A percentile compares a stretch with the other conserved stretches of the same genome.
These are phyloP conservation scores for Furcasterigmium sp. DNA, from an alignment of 2,329 filamentous ascomycete species.

Conservation along the genomic window DNA sequence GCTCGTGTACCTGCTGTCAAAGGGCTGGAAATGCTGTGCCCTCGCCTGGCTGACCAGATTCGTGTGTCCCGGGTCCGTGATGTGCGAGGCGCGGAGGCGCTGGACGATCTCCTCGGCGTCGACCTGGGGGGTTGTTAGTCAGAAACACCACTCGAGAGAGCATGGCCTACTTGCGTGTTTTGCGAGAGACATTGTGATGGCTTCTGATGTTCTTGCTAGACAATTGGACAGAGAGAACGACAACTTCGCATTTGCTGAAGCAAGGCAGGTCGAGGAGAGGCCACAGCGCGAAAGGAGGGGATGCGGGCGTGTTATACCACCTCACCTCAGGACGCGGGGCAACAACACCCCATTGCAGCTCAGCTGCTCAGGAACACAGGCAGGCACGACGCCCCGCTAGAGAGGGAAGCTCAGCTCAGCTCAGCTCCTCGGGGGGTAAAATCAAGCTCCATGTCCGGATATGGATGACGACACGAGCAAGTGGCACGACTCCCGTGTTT, in stretches of 20 bases:
- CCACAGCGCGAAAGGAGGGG: neutral
- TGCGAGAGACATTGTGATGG: conserved; percentile 9
- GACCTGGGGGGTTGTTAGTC: conserved; percentile 26
- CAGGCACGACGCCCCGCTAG: neutral
- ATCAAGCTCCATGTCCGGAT: neutral
- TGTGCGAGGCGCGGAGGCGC: conserved; percentile 39
- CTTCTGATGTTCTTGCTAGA: neutral
- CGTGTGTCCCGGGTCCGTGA: conserved; percentile 24
- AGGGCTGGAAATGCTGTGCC: conserved; percentile 50
- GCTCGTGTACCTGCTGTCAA: conserved; percentile 51
- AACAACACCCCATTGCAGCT: neutral
- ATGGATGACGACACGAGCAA: neutral
- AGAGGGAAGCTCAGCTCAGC: too few relatives aligned
- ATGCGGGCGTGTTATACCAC: neutral
- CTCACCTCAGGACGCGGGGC: too few relatives aligned
- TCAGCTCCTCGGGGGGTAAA: too few relatives aligned
- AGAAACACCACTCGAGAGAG: neutral
- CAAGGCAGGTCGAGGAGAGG: neutral
- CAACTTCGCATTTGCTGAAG: neutral
- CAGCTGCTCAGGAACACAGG: neutral
- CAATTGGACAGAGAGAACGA: conserved; percentile 15
- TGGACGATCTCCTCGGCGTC: conserved; percentile 51
- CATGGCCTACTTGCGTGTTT: conserved; percentile 6
- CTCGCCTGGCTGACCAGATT: conserved; percentile 31
- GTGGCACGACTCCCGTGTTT: neutral